A percentile compares a stretch with the other conserved stretches of the same genome.
These are phyloP conservation scores for Cutaneotrichosporon mucoides DNA, from an alignment of 1,284 basidiomycete species.

Conservation along the genomic window DNA sequence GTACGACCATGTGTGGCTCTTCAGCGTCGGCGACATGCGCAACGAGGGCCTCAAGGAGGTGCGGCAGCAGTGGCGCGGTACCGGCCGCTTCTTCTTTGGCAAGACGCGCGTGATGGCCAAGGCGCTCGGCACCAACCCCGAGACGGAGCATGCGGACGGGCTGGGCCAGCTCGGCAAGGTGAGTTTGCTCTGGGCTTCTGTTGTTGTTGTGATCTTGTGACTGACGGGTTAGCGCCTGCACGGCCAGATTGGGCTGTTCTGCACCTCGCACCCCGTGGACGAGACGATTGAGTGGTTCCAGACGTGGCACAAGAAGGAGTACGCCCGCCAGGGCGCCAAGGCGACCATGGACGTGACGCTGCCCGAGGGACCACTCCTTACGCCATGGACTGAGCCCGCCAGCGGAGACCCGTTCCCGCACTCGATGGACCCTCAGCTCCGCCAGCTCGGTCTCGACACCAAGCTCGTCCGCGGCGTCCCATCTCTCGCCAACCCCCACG, in stretches of 20 bases:
- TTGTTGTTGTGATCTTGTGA: no score
- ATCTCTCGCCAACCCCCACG: slow-evolving; percentile 72
- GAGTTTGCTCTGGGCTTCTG: slow-evolving; percentile 36
- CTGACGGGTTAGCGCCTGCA: slow-evolving; percentile 65
- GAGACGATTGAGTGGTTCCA: slow-evolving; percentile 95
- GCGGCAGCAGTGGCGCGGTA: slow-evolving; percentile 86
- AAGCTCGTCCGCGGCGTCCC: slow-evolving; percentile 83
- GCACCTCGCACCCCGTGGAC: slow-evolving; percentile 79
- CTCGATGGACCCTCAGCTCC: slow-evolving; percentile 92
- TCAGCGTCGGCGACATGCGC: slow-evolving; percentile 90
- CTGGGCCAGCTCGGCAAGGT: slow-evolving; percentile 75
- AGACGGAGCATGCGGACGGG: slow-evolving; percentile 80
- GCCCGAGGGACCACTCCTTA: slow-evolving; percentile 58
- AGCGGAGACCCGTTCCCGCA: slow-evolving; percentile 81
- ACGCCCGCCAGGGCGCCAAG: slow-evolving; percentile 79
- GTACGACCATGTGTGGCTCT: slow-evolving; percentile 93
- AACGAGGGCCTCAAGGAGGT: slow-evolving; percentile 93
- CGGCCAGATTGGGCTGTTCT: slow-evolving; percentile 88
- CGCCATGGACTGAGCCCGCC: slow-evolving; percentile 59
- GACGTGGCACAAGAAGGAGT: slow-evolving; percentile 84
- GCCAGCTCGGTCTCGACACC: slow-evolving; percentile 84
- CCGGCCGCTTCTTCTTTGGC: slow-evolving; percentile 89
- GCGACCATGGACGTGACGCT: slow-evolving; percentile 72
- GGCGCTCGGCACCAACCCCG: slow-evolving; percentile 81
- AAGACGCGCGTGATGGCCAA: slow-evolving; percentile 91